Base-by-base conservation (phyloP, 2,329 filamentous ascomycete genomes). In the Polychaeton citri region DNA sequence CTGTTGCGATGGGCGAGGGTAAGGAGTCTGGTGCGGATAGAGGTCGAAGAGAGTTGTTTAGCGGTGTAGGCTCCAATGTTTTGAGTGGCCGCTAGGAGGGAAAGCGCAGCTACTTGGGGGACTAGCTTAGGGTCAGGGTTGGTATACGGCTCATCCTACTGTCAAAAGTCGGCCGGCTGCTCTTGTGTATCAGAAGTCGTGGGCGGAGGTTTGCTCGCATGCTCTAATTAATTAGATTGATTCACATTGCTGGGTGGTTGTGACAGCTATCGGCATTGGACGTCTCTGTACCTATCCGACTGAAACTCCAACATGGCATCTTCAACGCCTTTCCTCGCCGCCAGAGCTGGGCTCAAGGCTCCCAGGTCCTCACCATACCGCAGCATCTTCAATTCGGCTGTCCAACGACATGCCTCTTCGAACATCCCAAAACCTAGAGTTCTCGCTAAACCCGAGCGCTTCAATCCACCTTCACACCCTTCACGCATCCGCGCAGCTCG, bases 391-490 rank as follows among this genome's bases (percentile, higher is more conserved):
- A 28, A 38, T 6, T 37, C 45, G 6, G 19, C 31, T 6, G 26
- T 21, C 38, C 21, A 49, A 15, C 49, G 53, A 35, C 33, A 55
- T 46, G 53, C 52, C 16, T 55, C 54, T n/a, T n/a, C n/a, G 15
- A 52, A 48, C 15, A 43, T 42, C 15, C 45, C 60, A 43, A 81
- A 79, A 52, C 72, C 74, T 21, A 70, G 78, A 42, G 72, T 85
- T 4, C 77, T 98, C 45, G 83, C 83, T 50, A 85, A 95, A 60
- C 88, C 88, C 17, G 72, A 81, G 51, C 81, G 79, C 57, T 96
- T 94, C 69, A 83, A 83, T 33, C 88, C 90, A 2, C 90, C 90
- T 0, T 96, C 88, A 0, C 90, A 96, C 58, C 79, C 81, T 9
- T 66, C 81, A 16, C 70, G 81, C 5, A 70, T 85, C 20, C 69